Percentiles rank a stretch among this genome's conserved stretches.
These are phyloP conservation scores for Solanum chiquidenum DNA, from an alignment of 257 asterid species.

Conservation along the genomic window DNA sequence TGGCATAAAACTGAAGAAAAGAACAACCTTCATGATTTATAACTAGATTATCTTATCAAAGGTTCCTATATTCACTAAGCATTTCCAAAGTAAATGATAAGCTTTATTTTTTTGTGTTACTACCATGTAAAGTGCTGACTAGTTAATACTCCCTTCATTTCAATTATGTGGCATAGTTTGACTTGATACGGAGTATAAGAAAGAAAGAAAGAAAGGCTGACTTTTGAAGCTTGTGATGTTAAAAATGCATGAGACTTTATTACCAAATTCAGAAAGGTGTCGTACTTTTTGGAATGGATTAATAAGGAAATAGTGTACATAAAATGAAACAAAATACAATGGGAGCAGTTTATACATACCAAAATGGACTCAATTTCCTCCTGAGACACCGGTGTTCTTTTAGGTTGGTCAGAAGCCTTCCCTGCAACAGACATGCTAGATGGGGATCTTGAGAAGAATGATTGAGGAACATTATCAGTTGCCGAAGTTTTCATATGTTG, in stretches of 20 bases:
- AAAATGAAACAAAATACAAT: background rate
- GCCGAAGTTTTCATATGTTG: constrained; percentile 28
- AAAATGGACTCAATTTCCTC: constrained; percentile 79
- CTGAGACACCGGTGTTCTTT: constrained; percentile 70
- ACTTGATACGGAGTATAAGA: background rate
- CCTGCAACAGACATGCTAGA: constrained; percentile 50
- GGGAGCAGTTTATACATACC: constrained; percentile 30
- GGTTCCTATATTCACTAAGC: background rate
- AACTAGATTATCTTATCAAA: background rate
- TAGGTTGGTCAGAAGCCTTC: constrained; percentile 92
- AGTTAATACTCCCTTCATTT: background rate
- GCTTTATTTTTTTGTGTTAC: background rate
- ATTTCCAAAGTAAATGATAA: background rate
- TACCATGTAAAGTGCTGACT: background rate
- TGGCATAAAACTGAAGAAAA: background rate
- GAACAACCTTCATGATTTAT: background rate
- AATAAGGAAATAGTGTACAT: background rate
- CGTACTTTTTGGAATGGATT: background rate
- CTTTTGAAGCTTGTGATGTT: background rate
- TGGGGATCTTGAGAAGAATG: constrained; percentile 48
- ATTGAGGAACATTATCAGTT: constrained; percentile 26
- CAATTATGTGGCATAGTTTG: background rate
- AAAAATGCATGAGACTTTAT: background rate
- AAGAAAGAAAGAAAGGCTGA: background rate
- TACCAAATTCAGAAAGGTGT: background rate